These are phyloP conservation scores for Cochlearia excelsa DNA, from an alignment of 345 rosid species.

Conservation along the genomic window DNA sequence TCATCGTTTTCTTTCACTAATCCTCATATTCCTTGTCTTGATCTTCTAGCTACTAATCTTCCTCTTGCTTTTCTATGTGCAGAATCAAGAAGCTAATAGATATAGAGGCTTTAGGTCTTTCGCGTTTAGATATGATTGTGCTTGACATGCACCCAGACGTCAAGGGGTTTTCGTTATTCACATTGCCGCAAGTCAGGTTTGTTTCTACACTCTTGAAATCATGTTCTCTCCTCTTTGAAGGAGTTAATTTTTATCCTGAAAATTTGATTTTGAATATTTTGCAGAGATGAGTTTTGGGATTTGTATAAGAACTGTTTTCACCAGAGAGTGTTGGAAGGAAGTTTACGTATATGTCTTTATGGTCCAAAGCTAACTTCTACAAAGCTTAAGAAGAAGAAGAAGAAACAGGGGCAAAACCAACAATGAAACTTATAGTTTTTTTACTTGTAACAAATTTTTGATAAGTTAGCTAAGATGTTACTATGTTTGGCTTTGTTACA, in stretches of 20 bases:
- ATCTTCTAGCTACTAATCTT: background rate
- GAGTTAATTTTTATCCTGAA: background rate
- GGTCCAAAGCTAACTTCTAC: conserved; percentile 49
- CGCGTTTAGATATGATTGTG: conserved; percentile 57
- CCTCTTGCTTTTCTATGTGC: conserved; percentile 11
- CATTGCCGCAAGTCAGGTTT: conserved; percentile 93
- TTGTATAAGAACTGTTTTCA: conserved; percentile 64
- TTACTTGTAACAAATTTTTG: too few relatives aligned
- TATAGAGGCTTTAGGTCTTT: conserved; percentile 72
- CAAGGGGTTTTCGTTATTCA: conserved; percentile 74
- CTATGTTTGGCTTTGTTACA: too few relatives aligned
- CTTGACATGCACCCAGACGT: conserved; percentile 65
- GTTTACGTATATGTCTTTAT: conserved; percentile 57
- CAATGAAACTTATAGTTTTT: background rate
- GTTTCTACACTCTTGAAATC: conserved; percentile 6
- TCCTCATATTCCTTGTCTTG: background rate
- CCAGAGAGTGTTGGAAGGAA: conserved; percentile 49
- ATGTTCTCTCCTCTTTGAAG: too few relatives aligned
- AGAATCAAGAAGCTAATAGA: conserved; percentile 81
- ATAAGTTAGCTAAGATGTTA: too few relatives aligned
- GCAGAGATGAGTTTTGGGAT: conserved; percentile 15
- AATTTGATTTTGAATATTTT: too few relatives aligned
- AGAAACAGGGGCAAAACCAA: background rate
- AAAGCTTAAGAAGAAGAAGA: conserved; percentile 39
- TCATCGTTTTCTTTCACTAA: too few relatives aligned